Percentiles rank a stretch among this genome's conserved stretches.
Conservation (phyloP, 352 stramenopile genomes). For the Elongisporangium senticosum region DNA sequence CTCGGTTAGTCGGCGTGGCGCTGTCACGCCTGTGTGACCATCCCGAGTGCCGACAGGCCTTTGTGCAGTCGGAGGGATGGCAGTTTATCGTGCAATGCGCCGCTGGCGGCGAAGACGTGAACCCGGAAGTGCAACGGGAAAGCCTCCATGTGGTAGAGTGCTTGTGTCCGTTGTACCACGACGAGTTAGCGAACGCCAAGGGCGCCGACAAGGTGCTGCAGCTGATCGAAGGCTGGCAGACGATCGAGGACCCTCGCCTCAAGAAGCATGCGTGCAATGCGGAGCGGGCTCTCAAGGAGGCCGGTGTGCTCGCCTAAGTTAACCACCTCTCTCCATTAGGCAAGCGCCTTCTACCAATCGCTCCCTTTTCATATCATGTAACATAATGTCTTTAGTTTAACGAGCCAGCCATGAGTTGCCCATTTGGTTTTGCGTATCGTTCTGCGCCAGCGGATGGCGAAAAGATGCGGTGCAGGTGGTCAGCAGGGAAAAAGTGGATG, state of each 20-base stretch:
- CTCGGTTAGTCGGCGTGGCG: constrained; percentile 62
- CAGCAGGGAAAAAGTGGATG: background rate
- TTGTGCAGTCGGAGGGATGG: constrained; percentile 77
- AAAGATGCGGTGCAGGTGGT: background rate
- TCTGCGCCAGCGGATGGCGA: background rate
- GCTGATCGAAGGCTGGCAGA: constrained; percentile 75
- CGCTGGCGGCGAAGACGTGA: constrained; percentile 48
- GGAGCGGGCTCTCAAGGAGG: constrained; percentile 68
- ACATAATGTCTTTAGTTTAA: constrained; percentile 2
- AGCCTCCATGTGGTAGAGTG: constrained; percentile 85
- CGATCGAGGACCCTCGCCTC: constrained; percentile 74
- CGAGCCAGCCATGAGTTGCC: background rate
- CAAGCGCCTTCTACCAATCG: background rate
- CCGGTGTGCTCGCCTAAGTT: constrained; percentile 65
- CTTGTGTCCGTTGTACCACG: constrained; percentile 76
- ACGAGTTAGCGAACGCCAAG: constrained; percentile 67
- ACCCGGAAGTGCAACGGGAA: constrained; percentile 72
- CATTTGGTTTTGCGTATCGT: background rate
- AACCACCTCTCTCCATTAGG: constrained; percentile 1
- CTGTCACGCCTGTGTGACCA: constrained; percentile 80
- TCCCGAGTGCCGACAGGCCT: constrained; percentile 75
- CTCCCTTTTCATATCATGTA: constrained; percentile 2
- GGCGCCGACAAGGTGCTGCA: constrained; percentile 51
- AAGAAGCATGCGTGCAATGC: constrained; percentile 85
- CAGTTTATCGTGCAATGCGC: constrained; percentile 80